phyloP scores from a whole-genome alignment of 192 early-diverging fungal species.

The Gaertneriomyces semiglobifer region DNA sequence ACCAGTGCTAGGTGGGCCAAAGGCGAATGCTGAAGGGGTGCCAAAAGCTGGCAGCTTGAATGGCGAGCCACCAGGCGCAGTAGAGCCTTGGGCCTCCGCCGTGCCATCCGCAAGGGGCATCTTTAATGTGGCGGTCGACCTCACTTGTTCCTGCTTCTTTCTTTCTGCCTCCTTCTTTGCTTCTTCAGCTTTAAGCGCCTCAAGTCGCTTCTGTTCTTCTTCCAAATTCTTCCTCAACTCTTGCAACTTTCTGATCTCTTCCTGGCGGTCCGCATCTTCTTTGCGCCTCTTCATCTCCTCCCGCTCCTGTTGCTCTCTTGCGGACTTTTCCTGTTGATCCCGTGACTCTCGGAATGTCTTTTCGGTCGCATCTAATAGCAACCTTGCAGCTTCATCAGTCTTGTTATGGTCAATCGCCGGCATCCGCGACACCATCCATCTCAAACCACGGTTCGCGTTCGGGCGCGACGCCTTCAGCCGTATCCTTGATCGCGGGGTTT shows the following conservation, averaged over 20 bases:
- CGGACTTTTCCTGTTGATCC: constrained; percentile 8
- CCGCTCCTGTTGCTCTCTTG: constrained; percentile 5
- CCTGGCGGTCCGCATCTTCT: constrained; percentile 1
- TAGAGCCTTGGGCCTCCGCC: too few species aligned
- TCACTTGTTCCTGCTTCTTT: constrained; percentile 5
- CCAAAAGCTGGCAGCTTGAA: neutral
- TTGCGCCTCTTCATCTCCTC: constrained; percentile 3
- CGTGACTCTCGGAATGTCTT: constrained; percentile 3
- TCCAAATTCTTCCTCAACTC: neutral
- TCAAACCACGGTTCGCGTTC: constrained; percentile 13
- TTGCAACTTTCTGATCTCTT: neutral
- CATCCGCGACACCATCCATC: constrained; percentile 20
- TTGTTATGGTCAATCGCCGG: constrained; percentile 22
- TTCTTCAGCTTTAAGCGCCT: constrained; percentile 8
- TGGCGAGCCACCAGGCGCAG: neutral
- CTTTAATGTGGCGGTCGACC: constrained; percentile 6
- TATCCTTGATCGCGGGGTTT: constrained; percentile 12
- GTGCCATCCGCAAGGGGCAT: neutral
- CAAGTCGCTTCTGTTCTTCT: constrained; percentile 4
- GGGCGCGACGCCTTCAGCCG: constrained; percentile 19
- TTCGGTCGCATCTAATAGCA: constrained; percentile 20
- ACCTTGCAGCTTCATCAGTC: constrained; percentile 18
- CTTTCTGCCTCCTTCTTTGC: neutral
- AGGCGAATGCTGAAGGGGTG: neutral
- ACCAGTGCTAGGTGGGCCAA: neutral